These are phyloP conservation scores for Cynanchum wilfordii DNA, from an alignment of 257 asterid species.

Conservation along the genomic window DNA sequence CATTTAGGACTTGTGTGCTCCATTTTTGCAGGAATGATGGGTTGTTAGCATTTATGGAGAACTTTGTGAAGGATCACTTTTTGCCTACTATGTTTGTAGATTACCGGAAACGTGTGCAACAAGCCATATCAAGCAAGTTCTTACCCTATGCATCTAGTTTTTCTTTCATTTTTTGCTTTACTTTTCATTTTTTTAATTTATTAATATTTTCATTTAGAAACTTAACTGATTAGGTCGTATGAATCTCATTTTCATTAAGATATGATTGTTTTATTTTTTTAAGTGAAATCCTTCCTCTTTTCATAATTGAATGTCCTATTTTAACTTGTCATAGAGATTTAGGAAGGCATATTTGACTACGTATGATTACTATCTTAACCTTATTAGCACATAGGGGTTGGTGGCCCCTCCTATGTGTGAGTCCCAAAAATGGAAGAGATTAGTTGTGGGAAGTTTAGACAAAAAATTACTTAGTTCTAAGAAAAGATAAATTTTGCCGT, in stretches of 20 bases:
- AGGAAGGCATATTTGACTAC: neutral
- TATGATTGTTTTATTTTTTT: neutral
- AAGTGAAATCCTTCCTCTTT: neutral
- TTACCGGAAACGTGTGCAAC: conserved; percentile 95
- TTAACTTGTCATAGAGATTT: neutral
- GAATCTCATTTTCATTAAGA: neutral
- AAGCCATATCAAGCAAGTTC: conserved; percentile 97
- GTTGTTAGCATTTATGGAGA: conserved; percentile 85
- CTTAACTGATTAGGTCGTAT: neutral
- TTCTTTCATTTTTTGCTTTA: neutral
- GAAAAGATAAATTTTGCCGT: neutral
- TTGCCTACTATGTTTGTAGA: conserved; percentile 98
- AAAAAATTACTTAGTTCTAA: too few species aligned
- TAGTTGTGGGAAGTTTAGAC: too few species aligned
- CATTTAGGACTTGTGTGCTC: conserved; percentile 3
- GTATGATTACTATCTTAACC: neutral
- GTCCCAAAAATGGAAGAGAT: neutral
- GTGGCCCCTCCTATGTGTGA: neutral
- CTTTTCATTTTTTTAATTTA: neutral
- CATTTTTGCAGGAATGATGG: conserved; percentile 83
- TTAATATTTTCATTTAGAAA: neutral
- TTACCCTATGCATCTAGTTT: conserved; percentile 8
- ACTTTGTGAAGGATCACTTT: conserved; percentile 97
- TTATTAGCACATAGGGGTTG: neutral
- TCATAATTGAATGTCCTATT: neutral